Conservation (phyloP, 306 rosid genomes). For the Lathyrus tuberosus region DNA sequence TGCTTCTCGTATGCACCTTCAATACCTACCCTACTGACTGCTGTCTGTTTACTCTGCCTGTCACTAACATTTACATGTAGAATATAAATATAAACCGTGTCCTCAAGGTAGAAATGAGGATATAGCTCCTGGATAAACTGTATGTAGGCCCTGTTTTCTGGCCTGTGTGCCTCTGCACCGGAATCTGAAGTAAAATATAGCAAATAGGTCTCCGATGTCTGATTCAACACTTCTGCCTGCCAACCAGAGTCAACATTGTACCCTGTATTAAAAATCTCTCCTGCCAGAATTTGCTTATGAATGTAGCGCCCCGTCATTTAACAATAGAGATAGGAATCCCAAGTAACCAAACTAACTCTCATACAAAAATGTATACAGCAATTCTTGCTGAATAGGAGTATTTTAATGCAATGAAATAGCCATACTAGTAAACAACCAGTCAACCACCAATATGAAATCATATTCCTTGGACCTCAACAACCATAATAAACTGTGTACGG, state of each 20-base stretch:
- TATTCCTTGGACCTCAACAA: neutral
- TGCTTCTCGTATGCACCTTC: neutral
- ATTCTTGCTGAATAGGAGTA: neutral
- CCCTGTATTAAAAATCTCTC: neutral
- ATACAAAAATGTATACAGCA: neutral
- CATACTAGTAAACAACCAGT: neutral
- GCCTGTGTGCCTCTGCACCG: neutral
- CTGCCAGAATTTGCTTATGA: neutral
- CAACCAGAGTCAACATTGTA: neutral
- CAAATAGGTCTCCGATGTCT: neutral
- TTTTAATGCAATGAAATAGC: conserved; percentile 1
- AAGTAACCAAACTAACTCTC: neutral
- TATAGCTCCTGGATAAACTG: neutral
- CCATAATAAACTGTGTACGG: neutral
- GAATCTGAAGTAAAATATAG: neutral
- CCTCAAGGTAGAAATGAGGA: neutral
- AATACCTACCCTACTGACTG: neutral
- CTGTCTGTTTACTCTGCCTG: neutral
- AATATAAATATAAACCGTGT: neutral
- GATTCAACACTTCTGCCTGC: neutral
- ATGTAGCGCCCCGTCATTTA: neutral
- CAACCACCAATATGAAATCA: neutral
- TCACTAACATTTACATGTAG: neutral
- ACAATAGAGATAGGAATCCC: conserved; percentile 3
- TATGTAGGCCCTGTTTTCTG: neutral